Conservation (phyloP, 768 basidiomycete genomes). For the Lepiota subincarnata region DNA sequence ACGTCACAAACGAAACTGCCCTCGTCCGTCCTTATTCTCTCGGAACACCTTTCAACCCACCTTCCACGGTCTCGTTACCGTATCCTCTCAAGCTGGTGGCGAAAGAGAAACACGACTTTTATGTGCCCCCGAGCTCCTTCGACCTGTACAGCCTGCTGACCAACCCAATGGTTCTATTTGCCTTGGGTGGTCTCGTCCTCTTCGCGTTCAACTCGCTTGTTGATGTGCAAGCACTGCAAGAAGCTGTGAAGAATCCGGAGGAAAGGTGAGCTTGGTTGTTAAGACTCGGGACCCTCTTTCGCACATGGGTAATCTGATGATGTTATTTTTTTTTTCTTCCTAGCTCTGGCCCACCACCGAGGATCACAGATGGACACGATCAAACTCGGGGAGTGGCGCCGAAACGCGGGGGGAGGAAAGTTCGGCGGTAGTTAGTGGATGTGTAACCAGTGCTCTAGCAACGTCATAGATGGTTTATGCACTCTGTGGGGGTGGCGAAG, state of each 20-base stretch:
- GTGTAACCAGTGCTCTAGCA: not conserved
- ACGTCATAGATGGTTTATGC: not conserved
- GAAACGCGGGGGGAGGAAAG: conserved; percentile 4
- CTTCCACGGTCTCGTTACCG: conserved; percentile 48
- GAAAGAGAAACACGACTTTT: conserved; percentile 57
- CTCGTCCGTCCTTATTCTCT: conserved; percentile 60
- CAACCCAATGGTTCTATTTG: conserved; percentile 84
- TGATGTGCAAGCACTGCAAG: conserved; percentile 8
- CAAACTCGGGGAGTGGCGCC: not conserved
- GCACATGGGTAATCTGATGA: not conserved
- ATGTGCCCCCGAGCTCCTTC: conserved; percentile 68
- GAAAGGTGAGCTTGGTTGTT: not conserved
- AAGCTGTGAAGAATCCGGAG: conserved; percentile 5
- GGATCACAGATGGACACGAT: not conserved
- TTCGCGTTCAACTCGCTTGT: conserved; percentile 11
- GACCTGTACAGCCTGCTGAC: conserved; percentile 72
- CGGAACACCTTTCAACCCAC: conserved; percentile 65
- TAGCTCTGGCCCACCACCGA: not conserved
- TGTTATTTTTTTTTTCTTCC: not conserved
- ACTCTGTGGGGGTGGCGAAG: not conserved
- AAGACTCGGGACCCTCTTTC: not conserved
- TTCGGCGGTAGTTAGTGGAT: conserved; percentile 5
- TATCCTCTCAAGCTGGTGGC: conserved; percentile 60
- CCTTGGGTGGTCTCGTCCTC: conserved; percentile 45
- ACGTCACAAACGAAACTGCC: conserved; percentile 42